Base-by-base conservation (phyloP, 2,329 filamentous ascomycete genomes). In the Fonsecaea nubica region DNA sequence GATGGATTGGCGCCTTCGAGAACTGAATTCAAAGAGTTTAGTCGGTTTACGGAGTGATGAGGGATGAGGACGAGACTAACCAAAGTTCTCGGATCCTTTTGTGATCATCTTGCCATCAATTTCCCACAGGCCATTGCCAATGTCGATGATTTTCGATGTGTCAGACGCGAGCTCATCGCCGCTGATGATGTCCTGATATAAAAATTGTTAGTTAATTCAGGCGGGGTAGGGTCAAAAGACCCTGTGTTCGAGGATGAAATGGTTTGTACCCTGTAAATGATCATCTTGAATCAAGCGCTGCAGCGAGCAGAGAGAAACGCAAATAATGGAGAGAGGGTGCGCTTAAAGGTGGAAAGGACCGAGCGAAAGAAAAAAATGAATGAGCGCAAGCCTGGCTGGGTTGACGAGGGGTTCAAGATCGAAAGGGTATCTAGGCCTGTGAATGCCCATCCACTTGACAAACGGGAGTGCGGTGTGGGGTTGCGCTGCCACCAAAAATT, bases 141-240 rank as follows among this genome's bases (percentile, higher is more conserved):
- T 79, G 80, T 90, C 85, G 84, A 92, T 92, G 78, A 96, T 81
- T 75, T 93, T 85, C 85, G 90, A 97, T 74, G 91, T 95, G 84
- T 98, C 94, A 77, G 95, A 96, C 89, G 98, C 89, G 81, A 99
- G 87, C 90, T 99, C 95, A 84, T 97, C 94, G 73, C 84, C 92
- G 81, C 88, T 91, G 82, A 97, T 80, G 76, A 95, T 83, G 80
- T 99, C 95, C 95, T 99, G 76, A 68, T 58, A 58, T 56, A 54
- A 66, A 66, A 33, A 63, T 64, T 61, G 33, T 57, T 36, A 68
- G 59, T 65, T 36, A 30, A n/a, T 55, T 18, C 32, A 64, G 33
- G 58, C 12, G 48, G 50, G 63, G 67, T 25, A 18, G 30, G 25
- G 15, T 40, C 36, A 25, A 25, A 9, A n/a, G 9, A 21, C 18